A percentile compares a stretch with the other conserved stretches of the same genome.
Evolutionary conservation across 768 basidiomycete genomes (phyloP).

Genomic region (Termitomyces sp.): DNA sequence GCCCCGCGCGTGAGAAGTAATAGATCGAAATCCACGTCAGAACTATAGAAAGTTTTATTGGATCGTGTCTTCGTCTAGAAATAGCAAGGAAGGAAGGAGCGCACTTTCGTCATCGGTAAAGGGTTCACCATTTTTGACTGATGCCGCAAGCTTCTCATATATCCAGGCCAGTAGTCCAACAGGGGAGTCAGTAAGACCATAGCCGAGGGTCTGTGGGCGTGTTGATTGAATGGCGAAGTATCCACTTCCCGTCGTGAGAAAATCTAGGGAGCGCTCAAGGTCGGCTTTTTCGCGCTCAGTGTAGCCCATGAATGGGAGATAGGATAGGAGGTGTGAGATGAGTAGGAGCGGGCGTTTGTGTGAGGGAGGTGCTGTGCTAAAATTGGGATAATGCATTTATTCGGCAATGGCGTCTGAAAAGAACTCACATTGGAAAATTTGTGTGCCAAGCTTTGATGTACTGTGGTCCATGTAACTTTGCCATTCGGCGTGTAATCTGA

Average conservation of each 20-base stretch:
- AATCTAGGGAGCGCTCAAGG: conserved; percentile 22
- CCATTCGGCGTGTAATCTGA: background rate
- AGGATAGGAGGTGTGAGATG: conserved; percentile 21
- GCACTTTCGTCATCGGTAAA: conserved; percentile 49
- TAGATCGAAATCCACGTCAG: conserved; percentile 58
- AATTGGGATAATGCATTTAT: background rate
- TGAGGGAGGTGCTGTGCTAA: conserved; percentile 13
- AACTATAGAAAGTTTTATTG: conserved; percentile 27
- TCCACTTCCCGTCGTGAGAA: conserved; percentile 23
- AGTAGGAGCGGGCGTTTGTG: conserved; percentile 18
- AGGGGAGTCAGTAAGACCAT: conserved; percentile 51
- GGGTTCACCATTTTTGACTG: conserved; percentile 39
- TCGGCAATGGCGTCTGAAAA: background rate
- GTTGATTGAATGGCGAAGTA: conserved; percentile 38
- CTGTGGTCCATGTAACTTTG: background rate
- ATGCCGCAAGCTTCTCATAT: conserved; percentile 43
- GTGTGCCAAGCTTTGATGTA: conserved; percentile 37
- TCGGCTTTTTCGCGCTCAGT: conserved; percentile 28
- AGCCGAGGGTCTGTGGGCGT: conserved; percentile 49
- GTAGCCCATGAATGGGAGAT: conserved; percentile 11
- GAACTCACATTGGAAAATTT: conserved; percentile 30
- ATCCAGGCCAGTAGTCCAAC: conserved; percentile 49
- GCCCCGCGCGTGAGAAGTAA: conserved; percentile 53
- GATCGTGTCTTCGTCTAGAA: background rate
- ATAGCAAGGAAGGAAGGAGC: background rate